Evolutionary conservation across 225 moss, liverwort and hornwort species (phyloP), one percentile per base, ranked within the genome.

Genomic region (Takakia lepidozioides): DNA sequence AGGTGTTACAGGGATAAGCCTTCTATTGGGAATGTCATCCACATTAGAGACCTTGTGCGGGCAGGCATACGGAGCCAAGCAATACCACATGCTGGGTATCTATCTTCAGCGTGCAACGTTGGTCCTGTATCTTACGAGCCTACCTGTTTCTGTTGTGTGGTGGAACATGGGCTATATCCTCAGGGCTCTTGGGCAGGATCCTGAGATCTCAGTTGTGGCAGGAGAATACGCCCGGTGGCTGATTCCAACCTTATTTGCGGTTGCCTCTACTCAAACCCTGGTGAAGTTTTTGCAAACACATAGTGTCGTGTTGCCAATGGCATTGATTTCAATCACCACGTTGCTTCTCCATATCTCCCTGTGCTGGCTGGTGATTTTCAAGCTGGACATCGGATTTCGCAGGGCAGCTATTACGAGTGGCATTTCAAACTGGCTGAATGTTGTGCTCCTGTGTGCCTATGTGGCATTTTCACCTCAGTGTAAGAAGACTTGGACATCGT

Each of bases 401-500:
- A 67, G 80, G 29, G 75, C 80, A 6, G 80, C 80, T 0, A 39
- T 75, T 3, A 71, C 71, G 5, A 71, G 67, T 1, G 67, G 80
- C 64, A 27, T 80, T n/a, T 80, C 80, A 2, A 70, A 58, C 46
- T 80, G 80, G 75, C 60, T 68, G 29, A 80, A 80, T 23, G 71
- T 67, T 21, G 2, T 32, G 2, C 47, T 75, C 13, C 23, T 74
- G 20, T 63, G 25, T 2, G 29, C 44, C 0, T 80, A 75, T 19
- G 64, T 80, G 51, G 67, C 55, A 29, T 24, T 71, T 30, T 70
- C 67, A 9, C 30, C 53, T 0, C 46, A 40, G 1, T 74, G 74
- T 56, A 41, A 37, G 25, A 40, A 34, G 34, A 75, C 80, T 2
- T 43, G 55, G 40, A 41, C 22, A 14, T 15, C 8, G 3, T 25